phyloP scores from a whole-genome alignment of 1,284 basidiomycete genomes.

The Schizophyllum commune region DNA sequence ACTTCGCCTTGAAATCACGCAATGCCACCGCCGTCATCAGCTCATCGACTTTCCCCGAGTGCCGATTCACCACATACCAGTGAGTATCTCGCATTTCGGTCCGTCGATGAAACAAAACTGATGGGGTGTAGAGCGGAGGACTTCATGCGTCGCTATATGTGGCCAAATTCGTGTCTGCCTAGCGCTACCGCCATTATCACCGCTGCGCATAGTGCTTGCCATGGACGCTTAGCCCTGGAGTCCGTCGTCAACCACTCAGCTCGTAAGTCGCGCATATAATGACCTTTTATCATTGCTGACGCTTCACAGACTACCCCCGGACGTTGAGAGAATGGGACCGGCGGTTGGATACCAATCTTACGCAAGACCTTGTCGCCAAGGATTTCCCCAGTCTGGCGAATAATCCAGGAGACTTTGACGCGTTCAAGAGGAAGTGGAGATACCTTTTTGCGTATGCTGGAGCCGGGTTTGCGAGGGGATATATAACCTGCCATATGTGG shows the following conservation, averaged over 20 bases:
- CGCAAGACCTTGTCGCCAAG: constrained; percentile 44
- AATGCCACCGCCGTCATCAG: constrained; percentile 68
- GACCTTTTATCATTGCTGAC: constrained; percentile 1
- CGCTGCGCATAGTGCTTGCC: constrained; percentile 54
- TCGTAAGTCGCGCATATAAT: constrained; percentile 35
- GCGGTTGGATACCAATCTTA: constrained; percentile 59
- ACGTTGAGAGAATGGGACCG: constrained; percentile 83
- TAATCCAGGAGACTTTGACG: constrained; percentile 45
- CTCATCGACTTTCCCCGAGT: constrained; percentile 80
- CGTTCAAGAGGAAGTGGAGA: constrained; percentile 71
- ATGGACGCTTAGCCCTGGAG: constrained; percentile 75
- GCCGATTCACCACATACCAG: constrained; percentile 59
- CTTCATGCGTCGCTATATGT: constrained; percentile 89
- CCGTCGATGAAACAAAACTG: background rate
- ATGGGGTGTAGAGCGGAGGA: constrained; percentile 44
- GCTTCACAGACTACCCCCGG: constrained; percentile 67
- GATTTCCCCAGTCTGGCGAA: constrained; percentile 49
- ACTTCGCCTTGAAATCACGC: constrained; percentile 67
- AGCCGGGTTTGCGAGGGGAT: constrained; percentile 67
- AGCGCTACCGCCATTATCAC: constrained; percentile 71
- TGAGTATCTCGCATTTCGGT: constrained; percentile 25
- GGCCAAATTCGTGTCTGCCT: constrained; percentile 86
- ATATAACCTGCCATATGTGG: constrained; percentile 73
- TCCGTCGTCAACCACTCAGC: constrained; percentile 83
- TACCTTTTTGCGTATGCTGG: constrained; percentile 73